phyloP scores from a whole-genome alignment of 2,329 filamentous ascomycete genomes.

The Penicillium crustosum region DNA sequence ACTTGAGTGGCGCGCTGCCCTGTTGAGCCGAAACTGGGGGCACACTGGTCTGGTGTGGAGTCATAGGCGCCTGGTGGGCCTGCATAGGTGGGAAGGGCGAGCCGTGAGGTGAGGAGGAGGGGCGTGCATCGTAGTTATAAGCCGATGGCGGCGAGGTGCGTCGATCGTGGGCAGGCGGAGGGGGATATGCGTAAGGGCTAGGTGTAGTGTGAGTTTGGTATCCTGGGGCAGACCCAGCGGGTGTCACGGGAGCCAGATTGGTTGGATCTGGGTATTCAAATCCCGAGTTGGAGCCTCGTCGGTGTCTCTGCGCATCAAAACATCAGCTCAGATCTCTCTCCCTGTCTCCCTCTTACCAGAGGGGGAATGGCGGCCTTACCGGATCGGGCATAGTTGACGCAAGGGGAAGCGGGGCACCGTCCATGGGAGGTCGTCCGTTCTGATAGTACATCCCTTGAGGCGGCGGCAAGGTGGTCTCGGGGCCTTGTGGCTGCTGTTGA shows the following conservation, averaged over 20 bases:
- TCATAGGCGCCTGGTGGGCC: conserved; percentile 24
- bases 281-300: conserved; percentile 46
- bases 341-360: not conserved
- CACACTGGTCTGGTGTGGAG: conserved; percentile 23
- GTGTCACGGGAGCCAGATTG: conserved; percentile 49
- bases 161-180: conserved; percentile 40
- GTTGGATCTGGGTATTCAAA: conserved; percentile 51
- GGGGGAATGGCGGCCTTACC: conserved; percentile 43
- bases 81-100: conserved; percentile 43
- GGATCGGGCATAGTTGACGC: conserved; percentile 45
- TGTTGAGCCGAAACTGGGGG: conserved; percentile 3
- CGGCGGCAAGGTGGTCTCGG: conserved; percentile 40
- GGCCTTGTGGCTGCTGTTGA: conserved; percentile 43
- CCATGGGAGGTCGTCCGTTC: conserved; percentile 35
- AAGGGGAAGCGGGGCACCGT: conserved; percentile 37
- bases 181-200: conserved; percentile 37
- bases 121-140: conserved; percentile 45
- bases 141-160: conserved; percentile 47
- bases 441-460: conserved; percentile 44
- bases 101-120: conserved; percentile 45
- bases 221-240: conserved; percentile 43
- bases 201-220: conserved; percentile 44
- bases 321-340: conserved; percentile 2
- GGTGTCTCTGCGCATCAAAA: conserved; percentile 37
- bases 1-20: not conserved